A percentile compares a stretch with the other conserved stretches of the same genome.
phyloP scores from a whole-genome alignment of 768 basidiomycete genomes.

The Krasilnikovozyma curviuscula region DNA sequence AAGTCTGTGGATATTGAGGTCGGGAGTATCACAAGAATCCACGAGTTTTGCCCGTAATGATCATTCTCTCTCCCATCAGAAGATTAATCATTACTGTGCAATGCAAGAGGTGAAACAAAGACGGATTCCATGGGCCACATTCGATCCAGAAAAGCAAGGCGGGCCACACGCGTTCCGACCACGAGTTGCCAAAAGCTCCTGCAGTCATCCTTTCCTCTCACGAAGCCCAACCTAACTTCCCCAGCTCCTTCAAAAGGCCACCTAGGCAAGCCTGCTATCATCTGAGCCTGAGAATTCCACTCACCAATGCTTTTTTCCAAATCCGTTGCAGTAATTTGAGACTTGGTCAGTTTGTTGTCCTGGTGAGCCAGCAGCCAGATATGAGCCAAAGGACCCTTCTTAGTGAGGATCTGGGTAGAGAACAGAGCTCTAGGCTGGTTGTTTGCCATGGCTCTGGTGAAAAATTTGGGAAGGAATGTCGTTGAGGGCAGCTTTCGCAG shows the following conservation, averaged over 20 bases:
- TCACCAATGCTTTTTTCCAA: slow-evolving; percentile 80
- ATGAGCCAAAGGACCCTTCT: slow-evolving; percentile 80
- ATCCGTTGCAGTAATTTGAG: slow-evolving; percentile 81
- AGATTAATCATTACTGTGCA: background rate
- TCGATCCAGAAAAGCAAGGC: no score
- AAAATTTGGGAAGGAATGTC: no score
- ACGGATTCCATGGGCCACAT: no score
- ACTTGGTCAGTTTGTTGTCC: slow-evolving; percentile 92
- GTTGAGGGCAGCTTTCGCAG: no score
- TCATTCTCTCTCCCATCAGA: background rate
- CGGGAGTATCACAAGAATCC: no score
- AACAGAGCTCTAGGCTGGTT: no score
- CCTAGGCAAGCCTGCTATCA: background rate
- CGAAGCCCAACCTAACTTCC: background rate
- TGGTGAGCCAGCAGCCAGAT: slow-evolving; percentile 99
- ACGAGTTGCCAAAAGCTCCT: background rate
- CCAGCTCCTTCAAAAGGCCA: background rate
- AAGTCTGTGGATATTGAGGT: no score
- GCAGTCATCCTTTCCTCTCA: background rate
- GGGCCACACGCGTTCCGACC: no score
- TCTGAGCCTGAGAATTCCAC: slow-evolving; percentile 19
- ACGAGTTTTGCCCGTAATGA: no score
- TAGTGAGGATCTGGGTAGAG: slow-evolving; percentile 84
- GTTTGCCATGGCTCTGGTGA: no score
- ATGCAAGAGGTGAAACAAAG: no score